phyloP scores from a whole-genome alignment of 192 early-diverging fungal species.

The Geosiphon pyriformis region DNA sequence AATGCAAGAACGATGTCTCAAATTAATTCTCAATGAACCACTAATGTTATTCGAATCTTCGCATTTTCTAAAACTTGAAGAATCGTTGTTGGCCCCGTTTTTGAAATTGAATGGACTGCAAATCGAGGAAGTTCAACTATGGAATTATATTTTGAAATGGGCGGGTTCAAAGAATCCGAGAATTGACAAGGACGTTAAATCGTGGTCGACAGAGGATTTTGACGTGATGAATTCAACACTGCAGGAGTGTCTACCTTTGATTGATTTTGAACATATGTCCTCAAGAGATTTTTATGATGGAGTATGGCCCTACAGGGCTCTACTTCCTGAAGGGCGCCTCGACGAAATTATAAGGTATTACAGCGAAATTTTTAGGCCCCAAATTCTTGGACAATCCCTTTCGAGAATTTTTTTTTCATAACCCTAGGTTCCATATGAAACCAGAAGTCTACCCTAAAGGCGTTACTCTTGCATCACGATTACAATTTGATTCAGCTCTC shows the following conservation, averaged over 20 bases:
- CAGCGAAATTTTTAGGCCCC: too few species aligned
- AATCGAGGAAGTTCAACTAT: slow-evolving; percentile 18
- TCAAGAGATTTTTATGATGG: slow-evolving; percentile 18
- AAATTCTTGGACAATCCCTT: too few species aligned
- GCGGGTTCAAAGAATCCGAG: not conserved
- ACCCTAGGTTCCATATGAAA: too few species aligned
- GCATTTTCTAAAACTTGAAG: slow-evolving; percentile 1
- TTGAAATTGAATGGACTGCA: slow-evolving; percentile 11
- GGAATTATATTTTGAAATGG: slow-evolving; percentile 10
- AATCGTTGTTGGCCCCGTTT: slow-evolving; percentile 13
- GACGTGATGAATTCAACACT: not conserved
- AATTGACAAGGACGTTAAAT: not conserved
- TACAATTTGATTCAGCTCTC: slow-evolving; percentile 16
- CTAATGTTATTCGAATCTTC: slow-evolving; percentile 7
- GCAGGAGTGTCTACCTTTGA: slow-evolving; percentile 9
- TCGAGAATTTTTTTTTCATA: too few species aligned
- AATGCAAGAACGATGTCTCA: slow-evolving; percentile 16
- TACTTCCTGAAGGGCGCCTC: not conserved
- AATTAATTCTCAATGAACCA: slow-evolving; percentile 9
- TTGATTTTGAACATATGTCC: slow-evolving; percentile 10
- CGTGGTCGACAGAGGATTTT: slow-evolving; percentile 8
- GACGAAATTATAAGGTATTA: slow-evolving; percentile 18
- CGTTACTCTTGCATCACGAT: not conserved
- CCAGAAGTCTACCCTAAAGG: not conserved
- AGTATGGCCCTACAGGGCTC: slow-evolving; percentile 10